Evolutionary conservation across 2,329 filamentous ascomycete genomes (phyloP).

Genomic region (Ambrosiella xylebori): DNA sequence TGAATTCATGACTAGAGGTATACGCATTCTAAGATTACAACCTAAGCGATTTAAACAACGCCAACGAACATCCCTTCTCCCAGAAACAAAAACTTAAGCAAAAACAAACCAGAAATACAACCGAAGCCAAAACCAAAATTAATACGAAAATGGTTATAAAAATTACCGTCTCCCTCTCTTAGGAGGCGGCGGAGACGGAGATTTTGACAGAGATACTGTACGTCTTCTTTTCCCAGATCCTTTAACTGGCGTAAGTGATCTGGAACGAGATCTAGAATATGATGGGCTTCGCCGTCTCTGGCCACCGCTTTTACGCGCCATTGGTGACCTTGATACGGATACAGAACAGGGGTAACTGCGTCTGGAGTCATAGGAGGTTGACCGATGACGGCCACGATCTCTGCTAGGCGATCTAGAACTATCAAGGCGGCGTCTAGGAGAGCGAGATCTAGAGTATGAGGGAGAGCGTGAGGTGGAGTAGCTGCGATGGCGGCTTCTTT

Average conservation of each 20-base stretch:
- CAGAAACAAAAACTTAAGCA: neutral
- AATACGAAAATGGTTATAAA: neutral
- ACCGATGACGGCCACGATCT: conserved; percentile 10
- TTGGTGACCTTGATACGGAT: conserved; percentile 15
- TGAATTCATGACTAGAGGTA: no score
- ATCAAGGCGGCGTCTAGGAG: conserved; percentile 18
- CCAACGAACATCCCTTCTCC: no score
- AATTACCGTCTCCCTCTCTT: conserved; percentile 13
- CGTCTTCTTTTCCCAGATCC: conserved; percentile 8
- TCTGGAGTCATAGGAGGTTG: neutral
- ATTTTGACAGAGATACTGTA: conserved; percentile 11
- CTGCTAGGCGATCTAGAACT: conserved; percentile 15
- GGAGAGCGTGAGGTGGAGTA: conserved; percentile 14
- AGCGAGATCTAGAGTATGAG: conserved; percentile 19
- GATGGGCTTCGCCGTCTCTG: neutral
- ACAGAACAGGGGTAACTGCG: conserved; percentile 12
- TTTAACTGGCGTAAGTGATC: neutral
- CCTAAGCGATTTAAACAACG: no score
- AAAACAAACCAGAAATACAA: neutral
- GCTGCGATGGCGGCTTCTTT: conserved; percentile 8
- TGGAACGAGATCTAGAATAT: conserved; percentile 6
- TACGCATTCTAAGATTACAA: no score
- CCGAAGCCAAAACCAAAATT: conserved; percentile 2
- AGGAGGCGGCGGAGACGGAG: conserved; percentile 12
- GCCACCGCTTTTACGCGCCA: conserved; percentile 14